These are phyloP conservation scores for Globisporangium barbulae DNA, from an alignment of 352 stramenopile genomes.

Conservation along the genomic window DNA sequence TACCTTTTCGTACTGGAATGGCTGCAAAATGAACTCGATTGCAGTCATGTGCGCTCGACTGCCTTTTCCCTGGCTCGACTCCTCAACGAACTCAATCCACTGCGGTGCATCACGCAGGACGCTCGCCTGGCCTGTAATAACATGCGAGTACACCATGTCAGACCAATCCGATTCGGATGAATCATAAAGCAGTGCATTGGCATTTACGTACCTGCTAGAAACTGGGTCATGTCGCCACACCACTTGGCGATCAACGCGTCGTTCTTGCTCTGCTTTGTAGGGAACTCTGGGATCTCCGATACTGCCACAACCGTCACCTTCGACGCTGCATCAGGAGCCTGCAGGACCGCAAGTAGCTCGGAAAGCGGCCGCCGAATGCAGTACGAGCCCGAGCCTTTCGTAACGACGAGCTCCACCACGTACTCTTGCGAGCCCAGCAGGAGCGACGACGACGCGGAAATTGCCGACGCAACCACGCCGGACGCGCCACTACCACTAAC, in stretches of 20 bases:
- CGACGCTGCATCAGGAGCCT: not conserved
- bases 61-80: constrained; percentile 40
- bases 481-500: constrained; percentile 15
- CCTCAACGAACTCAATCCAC: constrained; percentile 58
- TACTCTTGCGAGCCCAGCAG: constrained; percentile 23
- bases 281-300: constrained; percentile 37
- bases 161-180: not conserved
- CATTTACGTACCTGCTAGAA: constrained; percentile 30
- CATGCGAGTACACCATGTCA: not conserved
- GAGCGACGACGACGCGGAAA: constrained; percentile 28
- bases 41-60: constrained; percentile 69
- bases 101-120: constrained; percentile 31
- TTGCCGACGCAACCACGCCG: constrained; percentile 37
- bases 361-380: constrained; percentile 45
- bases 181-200: not conserved
- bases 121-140: constrained; percentile 12
- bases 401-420: constrained; percentile 64
- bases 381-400: constrained; percentile 44
- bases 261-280: constrained; percentile 37
- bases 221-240: constrained; percentile 61
- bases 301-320: not conserved
- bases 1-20: constrained; percentile 70
- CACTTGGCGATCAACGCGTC: constrained; percentile 60
- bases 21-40: constrained; percentile 82
- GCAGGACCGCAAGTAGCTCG: constrained; percentile 38